Evolutionary conservation across 176 grass and related monocot species (phyloP).

Genomic region (Raddia guianensis): DNA sequence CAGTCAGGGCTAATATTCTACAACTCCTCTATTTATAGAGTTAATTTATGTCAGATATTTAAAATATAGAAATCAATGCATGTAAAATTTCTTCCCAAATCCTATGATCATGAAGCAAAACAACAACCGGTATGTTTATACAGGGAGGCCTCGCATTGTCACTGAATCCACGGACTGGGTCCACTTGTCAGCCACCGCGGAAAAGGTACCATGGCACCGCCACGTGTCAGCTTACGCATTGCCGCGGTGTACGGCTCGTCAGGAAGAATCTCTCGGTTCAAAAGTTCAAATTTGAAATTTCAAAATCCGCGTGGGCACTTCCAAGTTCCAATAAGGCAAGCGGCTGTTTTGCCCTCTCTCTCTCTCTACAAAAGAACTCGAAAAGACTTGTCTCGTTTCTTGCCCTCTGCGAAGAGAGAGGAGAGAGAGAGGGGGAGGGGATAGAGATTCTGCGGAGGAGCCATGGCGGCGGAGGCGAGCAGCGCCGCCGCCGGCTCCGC

Average conservation of each 20-base stretch:
- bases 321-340: neutral
- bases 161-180: too few species aligned
- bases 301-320: neutral
- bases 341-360: neutral
- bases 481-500: constrained; percentile 35
- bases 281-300: constrained; percentile 49
- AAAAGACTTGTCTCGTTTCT: neutral
- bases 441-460: neutral
- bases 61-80: too few species aligned
- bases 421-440: neutral
- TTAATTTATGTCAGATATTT: too few species aligned
- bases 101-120: too few species aligned
- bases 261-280: neutral
- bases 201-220: neutral
- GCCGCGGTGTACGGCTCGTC: neutral
- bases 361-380: neutral
- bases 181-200: neutral
- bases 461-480: constrained; percentile 46
- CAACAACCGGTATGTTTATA: too few species aligned
- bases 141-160: too few species aligned
- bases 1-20: too few species aligned
- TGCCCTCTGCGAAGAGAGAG: neutral
- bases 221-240: neutral
- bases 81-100: too few species aligned
- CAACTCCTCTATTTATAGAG: too few species aligned